Evolutionary conservation across 2,329 filamentous ascomycete genomes (phyloP).

Genomic region (Tolypocladium amazonense): DNA sequence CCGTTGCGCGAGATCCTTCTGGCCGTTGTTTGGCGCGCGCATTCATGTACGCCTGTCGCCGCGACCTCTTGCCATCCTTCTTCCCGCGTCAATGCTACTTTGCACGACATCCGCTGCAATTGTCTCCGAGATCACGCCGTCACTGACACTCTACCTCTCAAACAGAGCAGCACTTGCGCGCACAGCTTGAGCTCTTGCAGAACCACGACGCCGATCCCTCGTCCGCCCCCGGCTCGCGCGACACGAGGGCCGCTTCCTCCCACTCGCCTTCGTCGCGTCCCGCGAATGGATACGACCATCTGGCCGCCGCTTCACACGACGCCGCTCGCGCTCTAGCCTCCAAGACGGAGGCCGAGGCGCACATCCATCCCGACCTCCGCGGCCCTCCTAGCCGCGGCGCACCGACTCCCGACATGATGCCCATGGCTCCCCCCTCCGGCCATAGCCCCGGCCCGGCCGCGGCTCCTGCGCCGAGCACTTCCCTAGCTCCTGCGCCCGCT

Average conservation of each 20-base stretch:
- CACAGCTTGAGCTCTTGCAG: slow-evolving; percentile 32
- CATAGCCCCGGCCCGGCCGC: slow-evolving; percentile 18
- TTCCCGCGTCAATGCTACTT: not conserved
- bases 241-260: slow-evolving; percentile 16
- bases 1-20: not conserved
- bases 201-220: slow-evolving; percentile 25
- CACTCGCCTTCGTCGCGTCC: slow-evolving; percentile 20
- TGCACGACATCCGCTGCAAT: not conserved
- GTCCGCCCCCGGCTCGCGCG: slow-evolving; percentile 18
- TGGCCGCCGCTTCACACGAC: slow-evolving; percentile 23
- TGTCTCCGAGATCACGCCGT: not conserved
- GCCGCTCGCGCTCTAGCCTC: slow-evolving; percentile 20
- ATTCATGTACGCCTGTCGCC: not conserved
- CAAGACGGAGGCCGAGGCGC: slow-evolving; percentile 30
- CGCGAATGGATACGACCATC: slow-evolving; percentile 36
- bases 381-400: slow-evolving; percentile 13
- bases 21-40: not conserved
- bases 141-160: slow-evolving; percentile 13
- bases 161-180: slow-evolving; percentile 30
- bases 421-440: slow-evolving; percentile 21
- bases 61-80: not conserved
- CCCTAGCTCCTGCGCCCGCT: slow-evolving; percentile 21
- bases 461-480: slow-evolving; percentile 13
- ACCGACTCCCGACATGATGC: slow-evolving; percentile 26
- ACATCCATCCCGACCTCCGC: slow-evolving; percentile 39